Base-by-base conservation (phyloP, 2,329 filamentous ascomycete genomes). In the Westerdykella ornata region DNA sequence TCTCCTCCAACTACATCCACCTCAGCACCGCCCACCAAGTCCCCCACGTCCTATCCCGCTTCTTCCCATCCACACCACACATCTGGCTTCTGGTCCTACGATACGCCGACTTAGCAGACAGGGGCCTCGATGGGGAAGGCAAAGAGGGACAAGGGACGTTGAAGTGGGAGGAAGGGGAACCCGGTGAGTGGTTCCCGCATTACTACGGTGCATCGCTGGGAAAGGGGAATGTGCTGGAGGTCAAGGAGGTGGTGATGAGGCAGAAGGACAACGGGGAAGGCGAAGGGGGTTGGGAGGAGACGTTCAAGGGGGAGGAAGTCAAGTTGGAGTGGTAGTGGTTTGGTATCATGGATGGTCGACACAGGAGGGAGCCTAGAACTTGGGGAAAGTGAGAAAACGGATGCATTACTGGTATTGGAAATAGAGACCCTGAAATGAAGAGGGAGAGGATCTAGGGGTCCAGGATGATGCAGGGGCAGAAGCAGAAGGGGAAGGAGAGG, bases 1-100 rank as follows among this genome's bases (percentile, higher is more conserved):
- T 64, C 48, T 70, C 74, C 28, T 78, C 82, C 54, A 78, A 78
- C 37, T 82, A 79, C 60, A 67, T 82, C 22, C 79, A 82, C 51
- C 60, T 82, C 13, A 81, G 78, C 55, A 76, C 73, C 0, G 69
- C 73, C 2, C 62, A 63, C 29, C 79, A 82, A 67, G 59, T 61
- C 1, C 52, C 60, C 33, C 53, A 56, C 15, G 64, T 61, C n/a
- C 56, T 57, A 19, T 59, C 57, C 39, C 55, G 56, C 17, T 66
- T 61, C 46, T 67, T 65, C 43, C 57, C 52, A 13, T 43, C 62
- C 11, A 46, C 48, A 8, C 48, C 61, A 0, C 57, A 61, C 22
- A 60, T 80, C 2, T 76, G 71, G 70, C 52, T 80, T 39, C 51
- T 78, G 47, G 80, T 79, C 61, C 65, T 81, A 37, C 71, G 70